These are phyloP conservation scores for Alternaria atra DNA, from an alignment of 2,329 filamentous ascomycete species.

Conservation along the genomic window DNA sequence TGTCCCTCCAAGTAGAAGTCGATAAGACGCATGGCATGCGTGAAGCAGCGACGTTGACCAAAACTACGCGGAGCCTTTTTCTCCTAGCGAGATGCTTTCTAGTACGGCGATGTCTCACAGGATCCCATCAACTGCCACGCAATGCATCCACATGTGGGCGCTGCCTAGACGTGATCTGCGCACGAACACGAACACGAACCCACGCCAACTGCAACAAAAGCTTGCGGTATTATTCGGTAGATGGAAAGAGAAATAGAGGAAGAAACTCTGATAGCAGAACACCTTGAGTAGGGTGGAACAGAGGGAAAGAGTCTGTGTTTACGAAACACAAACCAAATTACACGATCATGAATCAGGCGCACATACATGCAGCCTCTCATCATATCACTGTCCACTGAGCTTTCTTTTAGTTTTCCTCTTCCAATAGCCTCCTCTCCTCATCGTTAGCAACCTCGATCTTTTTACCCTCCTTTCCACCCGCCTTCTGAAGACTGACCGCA, in stretches of 20 bases:
- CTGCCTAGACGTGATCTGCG: neutral
- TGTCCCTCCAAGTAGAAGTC: neutral
- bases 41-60: neutral
- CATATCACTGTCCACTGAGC: neutral
- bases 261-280: neutral
- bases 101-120: neutral
- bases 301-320: neutral
- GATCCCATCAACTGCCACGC: neutral
- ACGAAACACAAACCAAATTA: neutral
- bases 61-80: neutral
- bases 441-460: slow-evolving; percentile 26
- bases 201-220: neutral
- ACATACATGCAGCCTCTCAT: neutral
- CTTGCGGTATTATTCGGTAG: neutral
- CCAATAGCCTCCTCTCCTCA: slow-evolving; percentile 36
- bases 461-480: slow-evolving; percentile 7
- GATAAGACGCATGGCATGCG: neutral
- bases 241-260: neutral
- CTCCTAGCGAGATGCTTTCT: neutral
- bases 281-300: too few species aligned
- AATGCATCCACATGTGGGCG: neutral
- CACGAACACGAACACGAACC: neutral
- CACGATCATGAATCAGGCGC: neutral
- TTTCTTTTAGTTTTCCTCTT: neutral
- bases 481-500: slow-evolving; percentile 38